These are phyloP conservation scores for Aurifilum marmelostoma DNA, from an alignment of 2,329 filamentous ascomycete genomes.

Conservation along the genomic window DNA sequence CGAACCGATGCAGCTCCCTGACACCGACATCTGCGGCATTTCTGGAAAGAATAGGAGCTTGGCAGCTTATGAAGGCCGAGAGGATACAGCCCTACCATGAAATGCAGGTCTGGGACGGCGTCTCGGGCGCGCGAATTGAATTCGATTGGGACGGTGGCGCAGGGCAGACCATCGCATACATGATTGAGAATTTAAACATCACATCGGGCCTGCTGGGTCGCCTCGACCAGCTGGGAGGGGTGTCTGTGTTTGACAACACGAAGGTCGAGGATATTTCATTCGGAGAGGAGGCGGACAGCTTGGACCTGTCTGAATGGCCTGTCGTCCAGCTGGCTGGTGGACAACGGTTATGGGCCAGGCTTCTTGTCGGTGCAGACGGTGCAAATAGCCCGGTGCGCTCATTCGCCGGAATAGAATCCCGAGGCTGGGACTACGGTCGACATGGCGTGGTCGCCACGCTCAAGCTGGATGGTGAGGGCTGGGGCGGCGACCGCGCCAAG, in stretches of 20 bases:
- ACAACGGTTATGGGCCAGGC: constrained; percentile 72
- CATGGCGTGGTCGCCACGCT: constrained; percentile 92
- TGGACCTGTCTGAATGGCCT: constrained; percentile 87
- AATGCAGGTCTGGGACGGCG: constrained; percentile 98
- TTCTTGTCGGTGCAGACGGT: constrained; percentile 91
- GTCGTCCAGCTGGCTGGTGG: constrained; percentile 74
- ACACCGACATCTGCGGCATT: constrained; percentile 88
- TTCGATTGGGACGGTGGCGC: constrained; percentile 72
- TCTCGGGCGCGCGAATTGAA: constrained; percentile 82
- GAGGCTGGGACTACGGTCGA: constrained; percentile 91
- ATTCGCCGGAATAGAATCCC: constrained; percentile 83
- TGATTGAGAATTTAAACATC: constrained; percentile 93
- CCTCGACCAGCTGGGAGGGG: constrained; percentile 68
- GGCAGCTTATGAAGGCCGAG: constrained; percentile 72
- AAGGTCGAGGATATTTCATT: constrained; percentile 80
- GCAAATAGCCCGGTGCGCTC: constrained; percentile 90
- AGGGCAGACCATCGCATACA: constrained; percentile 80
- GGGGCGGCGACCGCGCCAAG: constrained; percentile 59
- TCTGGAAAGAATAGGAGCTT: constrained; percentile 81
- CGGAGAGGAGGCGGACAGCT: constrained; percentile 67
- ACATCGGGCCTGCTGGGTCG: constrained; percentile 76
- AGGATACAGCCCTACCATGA: constrained; percentile 88
- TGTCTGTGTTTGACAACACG: constrained; percentile 75
- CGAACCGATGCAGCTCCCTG: constrained; percentile 93
- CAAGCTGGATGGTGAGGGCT: constrained; percentile 65